Evolutionary conservation across 2,329 filamentous ascomycete species (phyloP).

Genomic region (Lasiodiplodia theobromae): DNA sequence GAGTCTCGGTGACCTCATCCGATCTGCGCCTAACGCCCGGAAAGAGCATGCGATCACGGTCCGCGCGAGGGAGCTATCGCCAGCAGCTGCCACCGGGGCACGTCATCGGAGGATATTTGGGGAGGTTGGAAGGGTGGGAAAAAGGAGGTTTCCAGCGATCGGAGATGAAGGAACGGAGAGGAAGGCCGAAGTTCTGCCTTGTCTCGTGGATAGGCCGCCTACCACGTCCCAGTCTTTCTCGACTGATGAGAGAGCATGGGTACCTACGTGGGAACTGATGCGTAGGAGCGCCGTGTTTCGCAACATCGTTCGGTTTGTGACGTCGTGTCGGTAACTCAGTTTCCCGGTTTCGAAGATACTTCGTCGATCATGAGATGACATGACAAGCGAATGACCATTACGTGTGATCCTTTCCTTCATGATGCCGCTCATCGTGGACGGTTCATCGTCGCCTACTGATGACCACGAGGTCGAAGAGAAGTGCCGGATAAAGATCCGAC

Average conservation of each 20-base stretch:
- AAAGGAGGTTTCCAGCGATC: constrained; percentile 4
- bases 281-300: not conserved
- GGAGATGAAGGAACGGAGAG: not conserved
- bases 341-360: not conserved
- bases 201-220: too few species aligned
- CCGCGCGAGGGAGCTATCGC: not conserved
- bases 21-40: not conserved
- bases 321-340: not conserved
- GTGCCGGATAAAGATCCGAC: not conserved
- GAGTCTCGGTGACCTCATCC: not conserved
- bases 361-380: not conserved
- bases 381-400: not conserved
- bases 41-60: not conserved
- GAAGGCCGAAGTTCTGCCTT: not conserved
- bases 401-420: not conserved
- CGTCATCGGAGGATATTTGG: not conserved
- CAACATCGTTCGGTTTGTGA: not conserved
- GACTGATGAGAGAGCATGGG: not conserved
- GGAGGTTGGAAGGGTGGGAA: not conserved
- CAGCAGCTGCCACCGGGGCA: not conserved
- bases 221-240: not conserved
- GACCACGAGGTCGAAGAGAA: not conserved
- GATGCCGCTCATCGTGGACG: not conserved
- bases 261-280: not conserved
- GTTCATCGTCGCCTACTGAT: not conserved